These are phyloP conservation scores for Candida boidinii DNA, from an alignment of 805 yeast species.

Conservation along the genomic window DNA sequence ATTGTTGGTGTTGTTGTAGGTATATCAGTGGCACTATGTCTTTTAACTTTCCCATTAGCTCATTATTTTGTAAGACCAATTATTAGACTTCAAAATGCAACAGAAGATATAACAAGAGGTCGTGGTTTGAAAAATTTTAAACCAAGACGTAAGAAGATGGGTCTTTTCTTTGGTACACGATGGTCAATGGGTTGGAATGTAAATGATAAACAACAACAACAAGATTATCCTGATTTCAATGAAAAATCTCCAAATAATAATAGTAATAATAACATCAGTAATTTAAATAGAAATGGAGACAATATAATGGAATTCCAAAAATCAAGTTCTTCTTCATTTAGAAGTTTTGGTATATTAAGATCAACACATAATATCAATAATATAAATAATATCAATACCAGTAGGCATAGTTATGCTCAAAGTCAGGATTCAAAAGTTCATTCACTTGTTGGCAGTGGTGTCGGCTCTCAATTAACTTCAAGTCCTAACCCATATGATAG, in stretches of 20 bases:
- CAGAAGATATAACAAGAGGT: conserved; percentile 56
- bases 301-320: no score
- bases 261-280: not conserved
- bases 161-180: no score
- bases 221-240: conserved; percentile 6
- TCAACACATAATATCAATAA: no score
- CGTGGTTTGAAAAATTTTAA: conserved; percentile 17
- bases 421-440: no score
- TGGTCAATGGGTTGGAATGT: conserved; percentile 22
- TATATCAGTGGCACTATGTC: conserved; percentile 63
- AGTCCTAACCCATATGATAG: not conserved
- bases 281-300: not conserved
- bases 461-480: no score
- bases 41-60: conserved; percentile 75
- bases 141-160: conserved; percentile 8
- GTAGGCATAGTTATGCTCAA: no score
- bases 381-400: no score
- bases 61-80: conserved; percentile 83
- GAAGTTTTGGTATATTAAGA: no score
- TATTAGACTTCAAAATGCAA: conserved; percentile 68
- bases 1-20: conserved; percentile 75
- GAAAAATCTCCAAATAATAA: conserved; percentile 16
- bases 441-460: no score
- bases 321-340: conserved; percentile 7
- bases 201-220: conserved; percentile 26